Conservation (phyloP, 2,329 filamentous ascomycete genomes). For the Cercospora berteroae region DNA sequence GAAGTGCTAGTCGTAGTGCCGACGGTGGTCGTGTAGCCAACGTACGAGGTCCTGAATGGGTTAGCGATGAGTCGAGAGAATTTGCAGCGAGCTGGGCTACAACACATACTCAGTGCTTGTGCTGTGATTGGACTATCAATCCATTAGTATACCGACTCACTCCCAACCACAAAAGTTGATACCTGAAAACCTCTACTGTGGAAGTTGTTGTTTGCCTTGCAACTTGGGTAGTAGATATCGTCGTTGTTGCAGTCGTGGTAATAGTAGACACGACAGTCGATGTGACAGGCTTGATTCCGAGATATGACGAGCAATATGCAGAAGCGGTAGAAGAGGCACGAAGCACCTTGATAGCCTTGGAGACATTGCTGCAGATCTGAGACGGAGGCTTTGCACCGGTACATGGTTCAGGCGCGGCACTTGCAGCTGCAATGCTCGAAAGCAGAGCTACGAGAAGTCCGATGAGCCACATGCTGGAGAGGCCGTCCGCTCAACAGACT, state of each 20-base stretch:
- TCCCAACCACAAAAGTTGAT: neutral
- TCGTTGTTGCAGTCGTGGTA: neutral
- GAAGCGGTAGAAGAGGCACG: neutral
- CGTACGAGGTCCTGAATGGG: neutral
- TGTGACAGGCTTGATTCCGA: neutral
- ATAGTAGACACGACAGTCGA: neutral
- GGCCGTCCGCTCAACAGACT: neutral
- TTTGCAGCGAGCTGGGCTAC: neutral
- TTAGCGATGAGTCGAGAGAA: neutral
- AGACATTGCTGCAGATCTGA: neutral
- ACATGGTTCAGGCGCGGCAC: neutral
- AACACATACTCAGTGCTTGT: neutral
- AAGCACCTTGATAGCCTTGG: neutral
- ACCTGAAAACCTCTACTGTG: neutral
- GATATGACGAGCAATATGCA: neutral
- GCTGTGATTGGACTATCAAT: neutral
- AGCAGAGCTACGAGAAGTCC: neutral
- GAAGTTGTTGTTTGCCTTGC: neutral
- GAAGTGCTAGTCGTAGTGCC: neutral
- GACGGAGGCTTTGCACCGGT: neutral
- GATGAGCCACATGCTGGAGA: neutral
- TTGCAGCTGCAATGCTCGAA: neutral
- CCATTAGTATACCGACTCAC: neutral
- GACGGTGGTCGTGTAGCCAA: neutral
- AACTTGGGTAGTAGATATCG: neutral